phyloP scores from a whole-genome alignment of 495 filamentous ascomycete genomes.

The Penicillium mononematosum region DNA sequence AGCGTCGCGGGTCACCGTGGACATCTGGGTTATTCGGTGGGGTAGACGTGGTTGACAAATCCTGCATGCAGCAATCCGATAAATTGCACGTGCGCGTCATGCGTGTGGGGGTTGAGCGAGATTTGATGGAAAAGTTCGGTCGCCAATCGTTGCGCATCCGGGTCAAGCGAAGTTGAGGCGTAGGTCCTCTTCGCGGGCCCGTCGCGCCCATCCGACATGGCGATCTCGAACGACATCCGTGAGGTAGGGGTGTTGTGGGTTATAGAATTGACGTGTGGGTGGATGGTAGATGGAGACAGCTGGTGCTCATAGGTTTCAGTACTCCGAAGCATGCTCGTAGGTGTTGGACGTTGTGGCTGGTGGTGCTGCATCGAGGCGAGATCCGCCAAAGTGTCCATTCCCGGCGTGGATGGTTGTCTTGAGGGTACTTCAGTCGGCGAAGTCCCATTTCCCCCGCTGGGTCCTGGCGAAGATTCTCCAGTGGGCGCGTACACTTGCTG shows the following conservation, averaged over 20 bases:
- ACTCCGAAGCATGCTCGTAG: constrained; percentile 42
- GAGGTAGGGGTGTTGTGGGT: constrained; percentile 51
- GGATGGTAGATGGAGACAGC: constrained; percentile 49
- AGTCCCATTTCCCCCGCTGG: constrained; percentile 36
- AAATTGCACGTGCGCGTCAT: constrained; percentile 62
- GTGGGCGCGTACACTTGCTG: constrained; percentile 41
- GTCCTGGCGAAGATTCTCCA: constrained; percentile 35
- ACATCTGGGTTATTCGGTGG: constrained; percentile 48
- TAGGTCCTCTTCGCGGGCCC: constrained; percentile 48
- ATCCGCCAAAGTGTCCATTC: constrained; percentile 66
- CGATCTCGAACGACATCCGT: constrained; percentile 56
- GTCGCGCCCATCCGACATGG: constrained; percentile 54
- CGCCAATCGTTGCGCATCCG: constrained; percentile 53
- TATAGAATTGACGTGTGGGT: constrained; percentile 49
- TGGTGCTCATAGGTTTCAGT: constrained; percentile 49
- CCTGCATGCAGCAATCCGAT: constrained; percentile 64
- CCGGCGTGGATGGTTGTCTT: constrained; percentile 55
- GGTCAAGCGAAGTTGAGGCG: constrained; percentile 50
- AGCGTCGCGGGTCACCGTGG: constrained; percentile 47
- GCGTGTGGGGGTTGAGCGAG: constrained; percentile 60
- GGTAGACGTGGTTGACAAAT: constrained; percentile 55
- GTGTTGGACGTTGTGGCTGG: constrained; percentile 51
- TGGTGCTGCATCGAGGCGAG: constrained; percentile 66
- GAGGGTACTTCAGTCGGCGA: constrained; percentile 34
- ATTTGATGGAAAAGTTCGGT: constrained; percentile 55